These are phyloP conservation scores for Ogataea sp. DNA, from an alignment of 805 yeast species.

Conservation along the genomic window DNA sequence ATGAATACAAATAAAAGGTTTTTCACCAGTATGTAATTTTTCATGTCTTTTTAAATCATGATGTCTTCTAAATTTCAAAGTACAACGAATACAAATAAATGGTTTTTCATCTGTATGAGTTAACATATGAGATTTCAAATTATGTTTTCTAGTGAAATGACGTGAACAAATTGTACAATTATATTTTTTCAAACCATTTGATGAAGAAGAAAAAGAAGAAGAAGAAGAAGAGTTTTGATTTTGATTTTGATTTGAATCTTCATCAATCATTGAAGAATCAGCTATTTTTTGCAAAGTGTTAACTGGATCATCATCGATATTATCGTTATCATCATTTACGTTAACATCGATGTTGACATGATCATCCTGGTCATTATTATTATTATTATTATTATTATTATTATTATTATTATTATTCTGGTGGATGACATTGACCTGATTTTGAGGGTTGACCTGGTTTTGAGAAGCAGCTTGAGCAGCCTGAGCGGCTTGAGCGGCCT, in stretches of 20 bases:
- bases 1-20: constrained; percentile 51
- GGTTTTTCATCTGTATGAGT: constrained; percentile 63
- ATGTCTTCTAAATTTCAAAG: constrained; percentile 55
- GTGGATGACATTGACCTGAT: no score
- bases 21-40: constrained; percentile 69
- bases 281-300: no score
- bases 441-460: no score
- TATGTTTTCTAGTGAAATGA: constrained; percentile 64
- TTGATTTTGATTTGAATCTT: no score
- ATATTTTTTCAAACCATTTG: constrained; percentile 19
- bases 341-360: background rate
- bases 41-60: constrained; percentile 75
- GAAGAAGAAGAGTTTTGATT: background rate
- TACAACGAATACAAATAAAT: constrained; percentile 53
- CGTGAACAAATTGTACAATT: constrained; percentile 55
- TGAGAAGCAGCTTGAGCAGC: no score
- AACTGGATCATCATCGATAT: background rate
- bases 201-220: constrained; percentile 9
- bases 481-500: no score
- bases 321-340: background rate
- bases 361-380: background rate
- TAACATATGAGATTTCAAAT: constrained; percentile 62
- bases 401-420: background rate
- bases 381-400: background rate
- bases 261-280: no score